Percentiles rank a stretch among this genome's conserved stretches.
Conservation (phyloP, 768 basidiomycete genomes). For the Pulveroboletus sp. region DNA sequence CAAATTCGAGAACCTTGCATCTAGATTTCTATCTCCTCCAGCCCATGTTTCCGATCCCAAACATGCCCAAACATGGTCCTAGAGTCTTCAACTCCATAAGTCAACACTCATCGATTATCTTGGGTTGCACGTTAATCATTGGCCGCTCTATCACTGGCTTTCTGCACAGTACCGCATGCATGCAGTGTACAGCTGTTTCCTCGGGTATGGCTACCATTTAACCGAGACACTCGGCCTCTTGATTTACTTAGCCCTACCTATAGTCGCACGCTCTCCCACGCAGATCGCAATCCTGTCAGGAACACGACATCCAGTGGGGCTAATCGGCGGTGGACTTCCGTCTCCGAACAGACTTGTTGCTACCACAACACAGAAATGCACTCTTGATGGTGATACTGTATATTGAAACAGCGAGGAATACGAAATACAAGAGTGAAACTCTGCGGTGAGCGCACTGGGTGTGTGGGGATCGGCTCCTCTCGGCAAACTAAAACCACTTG, state of each 20-base stretch:
- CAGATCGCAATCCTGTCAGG: neutral
- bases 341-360: neutral
- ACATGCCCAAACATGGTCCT: neutral
- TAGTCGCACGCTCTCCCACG: neutral
- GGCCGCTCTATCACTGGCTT: neutral
- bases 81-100: neutral
- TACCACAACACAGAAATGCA: neutral
- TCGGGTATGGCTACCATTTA: neutral
- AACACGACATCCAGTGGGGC: neutral
- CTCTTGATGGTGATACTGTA: conserved; percentile 4
- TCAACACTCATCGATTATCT: too few relatives aligned
- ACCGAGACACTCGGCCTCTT: neutral
- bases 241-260: neutral
- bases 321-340: conserved; percentile 18
- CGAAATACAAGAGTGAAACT: conserved; percentile 9
- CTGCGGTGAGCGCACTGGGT: conserved; percentile 4
- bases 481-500: conserved; percentile 1
- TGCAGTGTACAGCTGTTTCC: neutral
- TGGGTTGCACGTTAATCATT: neutral
- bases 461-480: conserved; percentile 5
- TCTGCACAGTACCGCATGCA: neutral
- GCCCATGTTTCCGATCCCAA: neutral
- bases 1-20: neutral
- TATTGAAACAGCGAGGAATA: conserved; percentile 7
- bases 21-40: neutral